A percentile compares a stretch with the other conserved stretches of the same genome.
Evolutionary conservation across 257 asterid species (phyloP).

Genomic region (Fraxinus americana): DNA sequence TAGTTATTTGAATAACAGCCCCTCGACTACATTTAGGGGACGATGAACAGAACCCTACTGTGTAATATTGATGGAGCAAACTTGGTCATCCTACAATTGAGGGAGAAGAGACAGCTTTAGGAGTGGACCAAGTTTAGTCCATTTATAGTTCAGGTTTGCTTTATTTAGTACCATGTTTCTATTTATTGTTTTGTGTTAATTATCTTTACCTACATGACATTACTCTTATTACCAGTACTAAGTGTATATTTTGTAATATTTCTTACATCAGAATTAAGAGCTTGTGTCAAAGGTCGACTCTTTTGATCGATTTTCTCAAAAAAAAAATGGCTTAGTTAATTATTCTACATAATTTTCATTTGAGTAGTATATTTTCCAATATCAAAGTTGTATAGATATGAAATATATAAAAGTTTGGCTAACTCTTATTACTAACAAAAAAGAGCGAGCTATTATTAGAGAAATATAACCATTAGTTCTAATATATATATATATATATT

Average conservation of each 20-base stretch:
- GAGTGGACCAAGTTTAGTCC: conserved; percentile 94
- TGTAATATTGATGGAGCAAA: conserved; percentile 62
- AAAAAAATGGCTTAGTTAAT: neutral
- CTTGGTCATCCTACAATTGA: conserved; percentile 67
- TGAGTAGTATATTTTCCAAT: too few species aligned
- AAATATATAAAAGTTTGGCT: too few species aligned
- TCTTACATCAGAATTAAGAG: too few species aligned
- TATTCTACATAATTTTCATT: neutral
- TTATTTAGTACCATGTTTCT: neutral
- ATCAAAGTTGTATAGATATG: neutral
- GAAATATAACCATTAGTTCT: too few species aligned
- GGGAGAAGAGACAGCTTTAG: conserved; percentile 23
- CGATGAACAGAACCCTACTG: neutral
- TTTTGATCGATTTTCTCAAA: neutral
- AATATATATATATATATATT: too few species aligned
- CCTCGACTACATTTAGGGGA: neutral
- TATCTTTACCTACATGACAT: neutral
- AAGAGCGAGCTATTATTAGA: too few species aligned
- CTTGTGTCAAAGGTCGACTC: neutral
- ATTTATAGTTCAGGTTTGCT: conserved; percentile 31
- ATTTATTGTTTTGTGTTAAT: neutral
- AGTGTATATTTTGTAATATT: neutral
- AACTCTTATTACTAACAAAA: too few species aligned
- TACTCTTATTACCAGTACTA: neutral
- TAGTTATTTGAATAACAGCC: neutral